These are phyloP conservation scores for Lactifluus echinatus DNA, from an alignment of 768 basidiomycete genomes.

Conservation along the genomic window DNA sequence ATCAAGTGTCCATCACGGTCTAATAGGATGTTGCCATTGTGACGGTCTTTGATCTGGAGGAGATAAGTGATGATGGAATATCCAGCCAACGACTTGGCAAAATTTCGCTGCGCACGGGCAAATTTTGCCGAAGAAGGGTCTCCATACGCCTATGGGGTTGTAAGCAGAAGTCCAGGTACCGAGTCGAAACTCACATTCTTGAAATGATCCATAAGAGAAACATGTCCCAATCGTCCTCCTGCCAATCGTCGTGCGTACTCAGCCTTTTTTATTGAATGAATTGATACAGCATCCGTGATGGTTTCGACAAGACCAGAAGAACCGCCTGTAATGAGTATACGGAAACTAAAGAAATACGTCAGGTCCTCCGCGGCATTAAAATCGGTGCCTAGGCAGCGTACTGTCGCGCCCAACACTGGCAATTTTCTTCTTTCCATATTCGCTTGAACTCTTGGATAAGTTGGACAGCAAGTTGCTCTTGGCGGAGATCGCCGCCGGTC, in stretches of 20 bases:
- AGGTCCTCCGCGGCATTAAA: not conserved
- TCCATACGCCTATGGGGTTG: constrained; percentile 68
- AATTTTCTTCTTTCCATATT: constrained; percentile 94
- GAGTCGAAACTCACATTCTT: constrained; percentile 47
- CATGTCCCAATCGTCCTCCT: constrained; percentile 73
- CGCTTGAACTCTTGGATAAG: constrained; percentile 86
- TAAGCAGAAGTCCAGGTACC: not conserved
- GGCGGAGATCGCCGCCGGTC: constrained; percentile 91
- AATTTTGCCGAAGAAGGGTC: constrained; percentile 82
- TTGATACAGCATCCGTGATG: constrained; percentile 95
- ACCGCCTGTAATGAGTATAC: constrained; percentile 90
- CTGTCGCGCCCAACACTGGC: constrained; percentile 92
- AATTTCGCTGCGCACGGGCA: constrained; percentile 84
- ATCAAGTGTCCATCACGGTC: constrained; percentile 93
- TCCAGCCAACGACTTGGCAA: constrained; percentile 93
- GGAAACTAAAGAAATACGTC: constrained; percentile 55
- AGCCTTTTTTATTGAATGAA: constrained; percentile 98
- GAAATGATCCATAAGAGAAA: constrained; percentile 89
- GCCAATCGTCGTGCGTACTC: constrained; percentile 88
- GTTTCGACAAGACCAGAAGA: constrained; percentile 94
- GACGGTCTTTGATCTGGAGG: constrained; percentile 95
- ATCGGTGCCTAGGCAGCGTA: constrained; percentile 25
- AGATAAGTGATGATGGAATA: constrained; percentile 96
- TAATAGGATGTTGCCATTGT: constrained; percentile 96
- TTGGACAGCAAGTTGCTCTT: constrained; percentile 96